Evolutionary conservation across 495 filamentous ascomycete genomes (phyloP).

Genomic region (Penicillium cinerascens): DNA sequence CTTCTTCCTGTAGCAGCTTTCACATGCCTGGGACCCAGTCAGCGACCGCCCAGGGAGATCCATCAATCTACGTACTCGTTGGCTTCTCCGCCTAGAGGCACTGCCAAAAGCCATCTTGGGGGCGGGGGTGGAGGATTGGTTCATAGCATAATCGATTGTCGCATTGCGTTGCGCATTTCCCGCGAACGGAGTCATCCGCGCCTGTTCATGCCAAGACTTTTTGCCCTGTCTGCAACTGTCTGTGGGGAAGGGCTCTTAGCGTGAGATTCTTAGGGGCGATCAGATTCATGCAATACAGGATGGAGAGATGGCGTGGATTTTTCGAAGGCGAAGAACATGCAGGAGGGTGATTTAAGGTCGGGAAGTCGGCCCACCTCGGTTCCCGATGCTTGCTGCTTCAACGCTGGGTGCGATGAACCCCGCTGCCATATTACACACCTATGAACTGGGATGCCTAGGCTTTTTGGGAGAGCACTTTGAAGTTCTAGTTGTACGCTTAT

Average conservation of each 20-base stretch:
- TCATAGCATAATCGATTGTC: slow-evolving; percentile 8
- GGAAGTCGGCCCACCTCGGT: slow-evolving; percentile 3
- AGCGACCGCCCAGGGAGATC: not conserved
- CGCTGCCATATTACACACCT: not conserved
- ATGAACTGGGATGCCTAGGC: not conserved
- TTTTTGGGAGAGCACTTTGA: not conserved
- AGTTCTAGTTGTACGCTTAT: not conserved
- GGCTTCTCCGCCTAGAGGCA: slow-evolving; percentile 9
- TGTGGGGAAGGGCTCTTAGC: not conserved
- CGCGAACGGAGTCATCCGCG: slow-evolving; percentile 6
- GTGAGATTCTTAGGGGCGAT: not conserved
- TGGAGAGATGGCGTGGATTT: not conserved
- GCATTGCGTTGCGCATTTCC: slow-evolving; percentile 21
- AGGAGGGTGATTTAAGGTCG: not conserved
- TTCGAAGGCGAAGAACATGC: not conserved
- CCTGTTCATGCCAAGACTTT: slow-evolving; percentile 18
- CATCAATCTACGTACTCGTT: slow-evolving; percentile 9
- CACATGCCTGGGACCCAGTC: slow-evolving; percentile 65
- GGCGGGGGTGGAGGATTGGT: slow-evolving; percentile 4
- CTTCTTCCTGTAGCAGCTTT: slow-evolving; percentile 96
- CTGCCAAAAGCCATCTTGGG: not conserved
- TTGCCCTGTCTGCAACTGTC: not conserved
- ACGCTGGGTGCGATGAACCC: not conserved
- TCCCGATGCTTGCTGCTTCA: slow-evolving; percentile 7
- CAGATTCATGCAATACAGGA: not conserved